Base-by-base conservation (phyloP, 495 filamentous ascomycete species). In the Hypoxylon fragiforme region DNA sequence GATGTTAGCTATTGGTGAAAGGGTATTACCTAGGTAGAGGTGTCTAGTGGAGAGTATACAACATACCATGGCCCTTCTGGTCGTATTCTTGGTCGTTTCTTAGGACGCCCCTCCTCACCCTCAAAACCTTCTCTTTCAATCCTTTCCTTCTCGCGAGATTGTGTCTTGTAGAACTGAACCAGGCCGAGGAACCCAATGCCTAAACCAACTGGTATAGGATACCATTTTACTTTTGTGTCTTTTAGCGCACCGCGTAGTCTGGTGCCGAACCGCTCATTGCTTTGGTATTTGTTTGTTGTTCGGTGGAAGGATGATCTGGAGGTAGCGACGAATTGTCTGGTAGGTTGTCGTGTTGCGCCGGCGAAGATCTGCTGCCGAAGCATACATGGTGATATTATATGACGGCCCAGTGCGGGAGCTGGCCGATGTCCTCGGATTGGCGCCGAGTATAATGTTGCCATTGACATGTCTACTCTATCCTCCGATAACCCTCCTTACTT, bases 151-250 rank as follows among this genome's bases (percentile, higher is more conserved):
- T 87, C 71, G 59, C 85, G 54, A 66, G 80, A 67, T 74, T 77
- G 80, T 48, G 85, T 73, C 67, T 86, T 88, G 72, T 96, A 94
- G 64, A 96, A 85, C 54, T 96, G 91, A 20, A 87, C 76, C 12
- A 90, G 71, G 3, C 92, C 95, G 8, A 98, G 76, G 38, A 96
- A 90, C 31, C 81, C 90, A 57, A 97, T 87, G 35, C 94, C 94
- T 3, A 97, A 77, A 7, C 86, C 90, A 28, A 96, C 82, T 15
- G 94, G 95, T 65, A 98, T 97, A n/a, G 89, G 89, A 72, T 92
- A 87, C 94, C 94, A 98, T 79, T 89, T 82, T 42, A 96, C 81
- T 61, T 86, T 94, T 21, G 89, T 95, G 53, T 86, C 64, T 46
- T 65, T 40, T 81, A 82, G 54, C 84, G 74, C 68, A 16, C 35